A percentile compares a stretch with the other conserved stretches of the same genome.
Evolutionary conservation across 345 rosid genomes (phyloP).

Genomic region (Anastatica hierochuntica): DNA sequence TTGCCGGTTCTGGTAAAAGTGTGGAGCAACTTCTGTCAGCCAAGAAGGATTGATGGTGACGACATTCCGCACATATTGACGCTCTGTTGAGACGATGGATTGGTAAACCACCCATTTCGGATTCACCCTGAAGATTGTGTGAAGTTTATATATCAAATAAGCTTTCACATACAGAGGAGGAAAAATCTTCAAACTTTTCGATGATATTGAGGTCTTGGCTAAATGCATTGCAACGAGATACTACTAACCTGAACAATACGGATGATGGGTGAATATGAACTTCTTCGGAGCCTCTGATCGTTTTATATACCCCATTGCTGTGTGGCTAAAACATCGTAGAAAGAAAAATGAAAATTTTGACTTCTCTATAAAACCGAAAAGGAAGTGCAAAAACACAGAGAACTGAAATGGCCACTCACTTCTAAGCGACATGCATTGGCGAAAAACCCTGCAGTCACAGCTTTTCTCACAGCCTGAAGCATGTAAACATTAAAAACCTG

Average conservation of each 20-base stretch:
- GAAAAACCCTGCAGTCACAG: conserved; percentile 74
- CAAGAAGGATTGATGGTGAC: conserved; percentile 66
- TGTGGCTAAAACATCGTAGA: conserved; percentile 33
- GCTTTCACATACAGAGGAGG: not conserved
- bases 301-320: conserved; percentile 81
- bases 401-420: conserved; percentile 30
- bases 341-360: not conserved
- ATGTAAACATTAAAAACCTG: conserved; percentile 1
- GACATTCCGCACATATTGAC: conserved; percentile 81
- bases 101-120: conserved; percentile 88
- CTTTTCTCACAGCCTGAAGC: conserved; percentile 70
- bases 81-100: conserved; percentile 78
- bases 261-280: conserved; percentile 88
- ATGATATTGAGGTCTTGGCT: not conserved
- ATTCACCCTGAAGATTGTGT: conserved; percentile 54
- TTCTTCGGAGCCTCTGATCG: conserved; percentile 81
- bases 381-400: not conserved
- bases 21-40: conserved; percentile 80
- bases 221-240: not conserved
- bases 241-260: not conserved
- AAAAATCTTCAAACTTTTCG: no score
- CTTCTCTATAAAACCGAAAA: not conserved
- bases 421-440: conserved; percentile 82
- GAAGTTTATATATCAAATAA: not conserved
- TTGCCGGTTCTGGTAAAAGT: conserved; percentile 50